Evolutionary conservation across 2,329 filamentous ascomycete species (phyloP).

Genomic region (Aspergillus hiratsukae): DNA sequence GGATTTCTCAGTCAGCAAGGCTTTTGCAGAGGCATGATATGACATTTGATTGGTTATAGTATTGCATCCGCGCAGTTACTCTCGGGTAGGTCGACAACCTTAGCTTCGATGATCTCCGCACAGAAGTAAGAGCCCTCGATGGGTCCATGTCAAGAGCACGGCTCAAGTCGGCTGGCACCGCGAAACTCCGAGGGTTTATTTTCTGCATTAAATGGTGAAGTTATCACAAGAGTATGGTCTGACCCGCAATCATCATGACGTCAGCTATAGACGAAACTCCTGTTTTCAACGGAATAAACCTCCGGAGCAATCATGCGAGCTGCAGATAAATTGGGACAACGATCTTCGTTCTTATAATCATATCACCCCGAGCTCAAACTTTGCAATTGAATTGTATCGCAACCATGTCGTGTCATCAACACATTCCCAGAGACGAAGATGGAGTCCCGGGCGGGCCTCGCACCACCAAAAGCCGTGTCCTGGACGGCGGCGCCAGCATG

Average conservation of each 20-base stretch:
- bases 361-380: background rate
- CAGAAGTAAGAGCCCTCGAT: background rate
- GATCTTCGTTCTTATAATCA: background rate
- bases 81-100: background rate
- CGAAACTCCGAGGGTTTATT: background rate
- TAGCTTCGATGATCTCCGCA: background rate
- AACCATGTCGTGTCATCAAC: constrained; percentile 1
- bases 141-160: background rate
- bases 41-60: background rate
- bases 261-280: background rate
- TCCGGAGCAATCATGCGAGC: background rate
- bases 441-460: constrained; percentile 28
- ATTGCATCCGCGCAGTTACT: background rate
- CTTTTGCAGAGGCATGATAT: background rate
- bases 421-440: constrained; percentile 5
- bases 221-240: background rate
- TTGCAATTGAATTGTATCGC: background rate
- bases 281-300: background rate
- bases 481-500: constrained; percentile 35
- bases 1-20: background rate
- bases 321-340: background rate
- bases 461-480: constrained; percentile 32
- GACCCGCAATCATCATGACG: background rate
- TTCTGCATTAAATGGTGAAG: background rate
- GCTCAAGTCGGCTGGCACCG: background rate